phyloP scores from a whole-genome alignment of 164 flowering plant genomes.

The Aristolochia fimbriata region DNA sequence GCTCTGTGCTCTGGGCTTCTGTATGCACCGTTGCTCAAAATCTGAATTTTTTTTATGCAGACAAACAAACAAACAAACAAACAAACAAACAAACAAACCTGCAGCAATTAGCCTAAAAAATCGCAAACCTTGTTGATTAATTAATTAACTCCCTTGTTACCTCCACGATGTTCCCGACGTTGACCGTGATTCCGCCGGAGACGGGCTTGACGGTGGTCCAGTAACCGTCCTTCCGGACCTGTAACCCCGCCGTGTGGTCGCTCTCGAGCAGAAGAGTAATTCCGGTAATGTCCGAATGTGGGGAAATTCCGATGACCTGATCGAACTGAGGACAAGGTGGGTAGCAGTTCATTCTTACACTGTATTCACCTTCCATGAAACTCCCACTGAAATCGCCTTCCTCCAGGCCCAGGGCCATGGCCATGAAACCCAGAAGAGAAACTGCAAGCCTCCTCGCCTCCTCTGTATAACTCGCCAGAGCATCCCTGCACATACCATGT shows the following conservation, averaged over 20 bases:
- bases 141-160: not conserved
- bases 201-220: slow-evolving; percentile 6
- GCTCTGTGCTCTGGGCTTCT: slow-evolving; percentile 9
- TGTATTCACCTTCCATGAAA: slow-evolving; percentile 1
- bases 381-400: not conserved
- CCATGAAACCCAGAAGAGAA: slow-evolving; percentile 5
- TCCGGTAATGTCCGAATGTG: slow-evolving; percentile 4
- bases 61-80: not conserved
- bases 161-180: slow-evolving; percentile 2
- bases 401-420: slow-evolving; percentile 1
- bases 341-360: slow-evolving; percentile 9
- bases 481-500: slow-evolving; percentile 2
- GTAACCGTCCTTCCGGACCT: slow-evolving; percentile 5
- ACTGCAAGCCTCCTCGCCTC: slow-evolving; percentile 5
- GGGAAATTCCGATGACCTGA: slow-evolving; percentile 1
- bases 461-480: slow-evolving; percentile 1
- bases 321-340: slow-evolving; percentile 7
- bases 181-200: not conserved
- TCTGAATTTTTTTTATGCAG: slow-evolving; percentile 7
- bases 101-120: not conserved
- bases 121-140: not conserved
- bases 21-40: slow-evolving; percentile 11
- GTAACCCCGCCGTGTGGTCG: slow-evolving; percentile 5
- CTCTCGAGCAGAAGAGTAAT: slow-evolving; percentile 6
- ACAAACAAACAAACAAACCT: not conserved